Conservation (phyloP, 208 protist genomes). For the Acanthamoeba sp. region DNA sequence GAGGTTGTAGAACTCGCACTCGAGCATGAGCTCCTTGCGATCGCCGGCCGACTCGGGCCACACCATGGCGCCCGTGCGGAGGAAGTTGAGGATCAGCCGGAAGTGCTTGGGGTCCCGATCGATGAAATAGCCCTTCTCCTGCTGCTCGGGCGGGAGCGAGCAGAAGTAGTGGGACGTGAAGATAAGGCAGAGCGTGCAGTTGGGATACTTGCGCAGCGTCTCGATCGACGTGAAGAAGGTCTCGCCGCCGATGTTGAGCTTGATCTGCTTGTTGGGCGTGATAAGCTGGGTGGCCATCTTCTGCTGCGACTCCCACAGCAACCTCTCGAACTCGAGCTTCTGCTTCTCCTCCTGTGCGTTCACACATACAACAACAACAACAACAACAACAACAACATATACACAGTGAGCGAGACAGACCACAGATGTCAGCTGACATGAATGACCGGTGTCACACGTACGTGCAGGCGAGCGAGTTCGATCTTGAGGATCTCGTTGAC, state of each 20-base stretch:
- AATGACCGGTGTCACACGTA: not conserved
- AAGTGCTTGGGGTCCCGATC: conserved; percentile 67
- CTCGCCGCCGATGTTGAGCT: conserved; percentile 65
- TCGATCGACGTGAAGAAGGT: conserved; percentile 56
- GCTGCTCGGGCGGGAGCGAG: conserved; percentile 44
- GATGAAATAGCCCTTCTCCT: conserved; percentile 65
- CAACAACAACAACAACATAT: too few species aligned
- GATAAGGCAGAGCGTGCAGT: conserved; percentile 57
- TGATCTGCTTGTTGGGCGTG: conserved; percentile 63
- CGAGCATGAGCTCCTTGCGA: conserved; percentile 58
- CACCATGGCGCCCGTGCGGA: conserved; percentile 57
- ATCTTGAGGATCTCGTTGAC: conserved; percentile 66
- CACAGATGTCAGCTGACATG: too few species aligned
- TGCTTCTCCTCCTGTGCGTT: conserved; percentile 65
- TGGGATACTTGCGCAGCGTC: conserved; percentile 37
- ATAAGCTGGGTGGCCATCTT: conserved; percentile 13
- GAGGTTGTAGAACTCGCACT: conserved; percentile 70
- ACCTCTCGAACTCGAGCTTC: conserved; percentile 45
- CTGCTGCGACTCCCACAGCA: conserved; percentile 40
- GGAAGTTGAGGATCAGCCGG: conserved; percentile 59
- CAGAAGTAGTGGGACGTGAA: conserved; percentile 43
- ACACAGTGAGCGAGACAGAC: too few species aligned
- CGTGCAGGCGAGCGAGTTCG: conserved; percentile 28
- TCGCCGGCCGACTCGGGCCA: conserved; percentile 44
- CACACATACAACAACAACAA: too few species aligned